Base-by-base conservation (phyloP, 2,329 filamentous ascomycete genomes). In the Calonectria montana region DNA sequence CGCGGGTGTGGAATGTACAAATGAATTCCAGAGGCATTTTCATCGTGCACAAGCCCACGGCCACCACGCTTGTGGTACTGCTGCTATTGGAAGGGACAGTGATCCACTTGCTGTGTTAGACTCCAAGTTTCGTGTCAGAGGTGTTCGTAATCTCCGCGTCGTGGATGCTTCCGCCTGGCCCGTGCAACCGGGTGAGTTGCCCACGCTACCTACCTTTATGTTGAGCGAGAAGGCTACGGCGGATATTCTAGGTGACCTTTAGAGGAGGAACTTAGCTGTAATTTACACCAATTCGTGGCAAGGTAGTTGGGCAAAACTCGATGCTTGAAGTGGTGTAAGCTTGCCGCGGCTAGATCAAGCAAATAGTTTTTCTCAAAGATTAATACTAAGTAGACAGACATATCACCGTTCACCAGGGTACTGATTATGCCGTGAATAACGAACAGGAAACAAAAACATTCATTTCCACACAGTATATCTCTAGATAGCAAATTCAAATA, bases 161-260 rank as follows among this genome's bases (percentile, higher is more conserved):
- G 86, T 87, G 7, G 86, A 87, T 71, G 85, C 84, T 2, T 86
- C 84, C 0, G 82, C 87, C 41, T 87, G 86, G 75, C 86, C 85
- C 4, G 81, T 76, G 5, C 77, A 77, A n/a, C 81, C 81, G 0
- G 81, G 81, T 23, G 82, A 80, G 1, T 80, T 82, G 37, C 82
- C 81, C 0, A 80, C 80, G 12, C 74, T 82, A 4, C 81, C 79
- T 1, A 82, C 80, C 0, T 83, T 75, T 27, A 80, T 83, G 77
- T 78, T 80, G 2, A 80, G 77, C 1, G 81, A 82, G 73, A 82
- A 82, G 76, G 81, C 81, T 0, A 80, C 81, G 0, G 81, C 81
- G 63, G 73, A 80, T 4, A 82, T 82, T 21, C 21, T 82, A 18
- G 43, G 65, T 23, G 71, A 41, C 6, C 31, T 35, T 35, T 35